Base-by-base conservation (phyloP, 2,329 filamentous ascomycete genomes). In the Scopulariopsis brevicaulis region DNA sequence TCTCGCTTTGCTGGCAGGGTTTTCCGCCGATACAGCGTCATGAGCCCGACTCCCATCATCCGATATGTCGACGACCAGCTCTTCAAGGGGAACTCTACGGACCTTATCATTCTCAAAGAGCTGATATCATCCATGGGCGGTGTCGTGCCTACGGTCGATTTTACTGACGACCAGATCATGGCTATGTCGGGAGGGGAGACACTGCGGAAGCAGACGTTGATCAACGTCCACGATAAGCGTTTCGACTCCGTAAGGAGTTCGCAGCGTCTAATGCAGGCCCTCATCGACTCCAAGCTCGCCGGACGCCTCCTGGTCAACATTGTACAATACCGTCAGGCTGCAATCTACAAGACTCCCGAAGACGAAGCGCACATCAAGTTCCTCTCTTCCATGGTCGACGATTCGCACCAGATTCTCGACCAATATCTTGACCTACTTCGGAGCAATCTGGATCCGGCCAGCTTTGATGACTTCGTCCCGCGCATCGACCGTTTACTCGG, bases 41-140 rank as follows among this genome's bases (percentile, higher is more conserved):
- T 97, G 77, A 87, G 94, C 64, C 84, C 90, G 1, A 85, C 85
- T 0, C 93, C 94, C 0, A 82, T 99, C 20, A 77, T 99, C 55
- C 89, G 92, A 69, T 97, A 96, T 68, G 89, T 97, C 62, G 87
- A 90, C 53, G 81, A 90, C 60, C 91, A 96, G 68, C 81, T 99
- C 5, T 81, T 85, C 55, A 81, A 80, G 55, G 88, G 92, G 62
- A 95, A 96, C 64, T 87, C 91, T 0, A 95, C 89, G 11, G 92
- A 97, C 69, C 78, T 99, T 37, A 90, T 96, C 62, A 89, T 99
- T 60, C 75, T 99, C 50, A 89, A 94, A 67, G 90, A 97, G 66
- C 81, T 99, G 60, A 87, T 97, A 56, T 84, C 85, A 40, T 89
- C 89, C 2, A 97, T 99, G 94, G 90, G 90, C 20, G 95, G 95